Evolutionary conservation across 2,329 filamentous ascomycete species (phyloP).

Genomic region (Cercospora sp.): DNA sequence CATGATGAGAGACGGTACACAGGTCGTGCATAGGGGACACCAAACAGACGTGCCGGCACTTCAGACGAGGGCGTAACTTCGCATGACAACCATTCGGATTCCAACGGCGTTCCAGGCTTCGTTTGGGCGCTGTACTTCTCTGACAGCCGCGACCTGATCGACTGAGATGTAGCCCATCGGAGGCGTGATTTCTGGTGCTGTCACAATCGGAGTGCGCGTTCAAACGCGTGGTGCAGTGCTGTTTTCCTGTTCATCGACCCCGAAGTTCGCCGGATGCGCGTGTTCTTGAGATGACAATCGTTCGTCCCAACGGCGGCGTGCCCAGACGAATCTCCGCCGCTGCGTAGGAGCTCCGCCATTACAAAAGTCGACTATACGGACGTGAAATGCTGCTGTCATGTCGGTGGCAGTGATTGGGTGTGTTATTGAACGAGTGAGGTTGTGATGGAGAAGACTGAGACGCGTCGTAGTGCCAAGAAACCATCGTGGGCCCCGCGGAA

Average conservation of each 20-base stretch:
- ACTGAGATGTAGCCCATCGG: not conserved
- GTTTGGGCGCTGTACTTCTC: not conserved
- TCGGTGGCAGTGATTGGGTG: not conserved
- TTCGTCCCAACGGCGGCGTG: not conserved
- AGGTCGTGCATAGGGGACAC: not conserved
- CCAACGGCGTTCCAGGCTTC: not conserved
- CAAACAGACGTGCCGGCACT: not conserved
- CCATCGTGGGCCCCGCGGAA: not conserved
- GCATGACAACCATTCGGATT: not conserved
- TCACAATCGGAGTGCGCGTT: not conserved
- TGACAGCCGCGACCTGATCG: not conserved
- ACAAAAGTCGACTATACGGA: not conserved
- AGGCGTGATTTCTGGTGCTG: not conserved
- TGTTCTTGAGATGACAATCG: not conserved
- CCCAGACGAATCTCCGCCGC: not conserved
- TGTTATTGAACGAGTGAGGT: not conserved
- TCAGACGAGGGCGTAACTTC: not conserved
- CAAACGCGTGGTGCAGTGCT: not conserved
- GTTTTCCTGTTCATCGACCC: not conserved
- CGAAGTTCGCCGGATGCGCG: not conserved
- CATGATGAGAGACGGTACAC: not conserved
- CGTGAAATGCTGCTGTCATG: not conserved
- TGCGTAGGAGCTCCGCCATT: not conserved
- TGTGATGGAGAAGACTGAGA: not conserved
- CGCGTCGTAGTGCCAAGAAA: not conserved